Base-by-base conservation (phyloP, 176 grass and related monocot genomes). In the Carex scoparia region DNA sequence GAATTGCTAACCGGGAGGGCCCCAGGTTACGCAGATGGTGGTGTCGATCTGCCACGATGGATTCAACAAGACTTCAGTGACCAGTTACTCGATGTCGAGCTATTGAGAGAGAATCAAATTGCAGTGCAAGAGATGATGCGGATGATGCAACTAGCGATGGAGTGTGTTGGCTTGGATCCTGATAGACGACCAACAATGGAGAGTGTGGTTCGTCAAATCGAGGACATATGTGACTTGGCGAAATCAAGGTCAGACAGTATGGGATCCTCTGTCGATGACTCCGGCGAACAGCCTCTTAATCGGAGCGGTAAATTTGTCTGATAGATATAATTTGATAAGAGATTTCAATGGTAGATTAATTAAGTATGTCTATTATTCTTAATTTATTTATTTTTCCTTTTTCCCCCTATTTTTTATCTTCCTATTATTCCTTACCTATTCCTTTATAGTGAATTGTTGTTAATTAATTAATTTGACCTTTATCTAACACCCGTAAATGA, bases 71-170 rank as follows among this genome's bases (percentile, higher is more conserved):
- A 92, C 23, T 87, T 91, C 74, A 84, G 83, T 46, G 91, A 95
- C 18, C 87, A 95, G 89, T 84, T 95, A 79, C 89, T 95, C 85
- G 93, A 95, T 79, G 71, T 86, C 44, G 93, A 93, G 91, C 85
- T 95, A 11, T 82, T 95, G 42, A 55, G 93, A 48, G 79, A 82
- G 83, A 84, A 89, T 71, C 87, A 89, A 31, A 86, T 86, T 1
- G 87, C 90, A 1, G 87, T 92, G 70, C 90, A 92, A 40, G 89
- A 93, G 88, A 95, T 95, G 91, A 91, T 93, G 85, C 90, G 89
- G 72, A 83, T 93, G 88, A 87, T 92, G 74, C 85, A 89, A 4
- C 74, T 93, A 5, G 93, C 93, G 27, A 88, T 92, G 85, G 93
- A 95, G 85, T 93, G 93, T 81, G 84, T 84, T 23, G 70, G 42